Evolutionary conservation across 2,329 filamentous ascomycete species (phyloP), one percentile per base, ranked within the genome.

Genomic region (Colletotrichum chlorophyti): DNA sequence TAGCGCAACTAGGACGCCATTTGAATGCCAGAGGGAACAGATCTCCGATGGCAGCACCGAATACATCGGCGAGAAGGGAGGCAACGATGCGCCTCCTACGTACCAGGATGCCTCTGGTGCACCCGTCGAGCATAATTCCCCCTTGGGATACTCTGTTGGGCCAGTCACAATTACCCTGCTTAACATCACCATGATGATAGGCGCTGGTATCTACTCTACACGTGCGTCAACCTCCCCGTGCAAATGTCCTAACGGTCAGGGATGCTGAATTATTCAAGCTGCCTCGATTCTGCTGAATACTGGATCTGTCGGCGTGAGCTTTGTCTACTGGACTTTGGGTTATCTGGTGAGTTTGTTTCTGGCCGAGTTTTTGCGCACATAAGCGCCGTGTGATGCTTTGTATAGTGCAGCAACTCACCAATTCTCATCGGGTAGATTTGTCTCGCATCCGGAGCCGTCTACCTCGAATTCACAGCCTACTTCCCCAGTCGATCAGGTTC

Each of bases 401-500:
- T n/a, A n/a, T n/a, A n/a, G n/a, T n/a, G n/a, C n/a, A n/a, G n/a
- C n/a, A n/a, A n/a, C 50, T 53, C 15, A 53, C 15, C 2, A 14
- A 14, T 3, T n/a, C n/a, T 27, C 15, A 3, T 15, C 11, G 88
- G 26, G 82, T 86, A 46, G 81, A 84, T 0, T 66, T 78, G 1
- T 76, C 82, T 4, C 79, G 80, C 2, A 76, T 88, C 5, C 12
- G 53, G 48, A 5, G 73, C 77, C 0, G 80, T 87, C 0, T 89
- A 89, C 51, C 80, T 89, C 11, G 87, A 90, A 65, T 83, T 83
- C n/a, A 81, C 85, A 0, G 78, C 83, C 0, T 89, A 85, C 58
- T 90, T 89, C 55, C 86, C 87, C 0, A 89, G 83, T 66, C 82
- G 87, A 8, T 88, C 83, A 1, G 87, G 87, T 0, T 80, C 82